These are phyloP conservation scores for Fulvia fulva DNA, from an alignment of 2,329 filamentous ascomycete species.

Conservation along the genomic window DNA sequence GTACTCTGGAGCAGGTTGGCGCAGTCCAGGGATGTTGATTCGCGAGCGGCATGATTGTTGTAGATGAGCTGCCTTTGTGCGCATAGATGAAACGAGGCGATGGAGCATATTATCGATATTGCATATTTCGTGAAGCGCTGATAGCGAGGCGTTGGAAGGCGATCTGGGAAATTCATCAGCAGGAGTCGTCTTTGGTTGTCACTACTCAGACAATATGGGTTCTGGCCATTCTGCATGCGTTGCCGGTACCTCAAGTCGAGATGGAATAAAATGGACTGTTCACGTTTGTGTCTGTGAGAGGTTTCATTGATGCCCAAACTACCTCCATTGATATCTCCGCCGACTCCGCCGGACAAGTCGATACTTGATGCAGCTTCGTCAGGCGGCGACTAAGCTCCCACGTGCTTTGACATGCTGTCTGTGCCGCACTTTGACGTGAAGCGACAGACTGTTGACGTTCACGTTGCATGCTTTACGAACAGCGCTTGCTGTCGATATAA, in stretches of 20 bases:
- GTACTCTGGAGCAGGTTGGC: background rate
- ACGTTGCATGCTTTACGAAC: background rate
- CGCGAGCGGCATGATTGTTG: background rate
- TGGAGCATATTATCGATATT: background rate
- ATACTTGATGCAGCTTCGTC: background rate
- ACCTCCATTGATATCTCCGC: background rate
- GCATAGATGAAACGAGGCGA: background rate
- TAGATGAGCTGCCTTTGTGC: background rate
- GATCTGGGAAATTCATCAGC: background rate
- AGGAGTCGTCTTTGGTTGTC: background rate
- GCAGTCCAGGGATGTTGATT: background rate
- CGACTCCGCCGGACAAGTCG: too few relatives aligned
- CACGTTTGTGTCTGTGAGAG: background rate
- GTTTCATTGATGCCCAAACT: background rate
- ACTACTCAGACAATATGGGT: background rate
- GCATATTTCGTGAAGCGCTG: conserved; percentile 6
- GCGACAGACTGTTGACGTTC: background rate
- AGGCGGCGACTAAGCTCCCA: background rate
- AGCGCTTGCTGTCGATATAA: background rate
- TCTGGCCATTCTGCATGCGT: too few relatives aligned
- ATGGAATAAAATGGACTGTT: too few relatives aligned
- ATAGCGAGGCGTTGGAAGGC: conserved; percentile 13
- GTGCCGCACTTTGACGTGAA: background rate
- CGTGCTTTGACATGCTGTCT: background rate
- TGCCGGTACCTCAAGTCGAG: too few relatives aligned